Conservation (phyloP, 31 red algal species). For the Endocladia muricata region DNA sequence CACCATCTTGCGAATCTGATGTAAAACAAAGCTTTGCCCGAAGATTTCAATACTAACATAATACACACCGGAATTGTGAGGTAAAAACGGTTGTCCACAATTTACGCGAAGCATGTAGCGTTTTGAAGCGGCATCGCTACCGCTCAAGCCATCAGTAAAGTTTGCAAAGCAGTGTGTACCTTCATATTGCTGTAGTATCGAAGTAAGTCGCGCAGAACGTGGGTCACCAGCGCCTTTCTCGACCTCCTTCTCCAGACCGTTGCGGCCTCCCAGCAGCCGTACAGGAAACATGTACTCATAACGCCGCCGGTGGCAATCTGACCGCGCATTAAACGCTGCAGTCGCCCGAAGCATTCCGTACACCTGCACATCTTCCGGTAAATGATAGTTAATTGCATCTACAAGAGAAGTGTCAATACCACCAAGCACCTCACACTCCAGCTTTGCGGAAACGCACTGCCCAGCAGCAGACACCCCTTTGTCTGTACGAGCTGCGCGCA, state of each 20-base stretch:
- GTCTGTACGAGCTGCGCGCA: constrained; percentile 90
- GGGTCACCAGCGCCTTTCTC: constrained; percentile 17
- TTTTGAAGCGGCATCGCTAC: constrained; percentile 26
- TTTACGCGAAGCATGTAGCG: constrained; percentile 48
- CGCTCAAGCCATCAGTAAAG: constrained; percentile 71
- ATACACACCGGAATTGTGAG: constrained; percentile 25
- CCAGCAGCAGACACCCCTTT: constrained; percentile 88
- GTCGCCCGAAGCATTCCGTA: constrained; percentile 69
- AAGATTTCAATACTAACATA: constrained; percentile 64
- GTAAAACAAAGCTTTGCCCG: constrained; percentile 92
- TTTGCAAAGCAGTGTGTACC: constrained; percentile 98
- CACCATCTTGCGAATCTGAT: constrained; percentile 98
- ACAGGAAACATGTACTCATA: constrained; percentile 97
- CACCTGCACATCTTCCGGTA: constrained; percentile 76
- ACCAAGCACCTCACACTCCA: constrained; percentile 34
- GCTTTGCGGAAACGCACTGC: constrained; percentile 78
- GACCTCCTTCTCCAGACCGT: constrained; percentile 23
- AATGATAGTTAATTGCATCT: constrained; percentile 56
- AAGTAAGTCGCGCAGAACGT: constrained; percentile 27
- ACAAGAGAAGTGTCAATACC: constrained; percentile 16
- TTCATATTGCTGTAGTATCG: constrained; percentile 66
- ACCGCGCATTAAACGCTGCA: constrained; percentile 67
- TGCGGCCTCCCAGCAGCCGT: constrained; percentile 57
- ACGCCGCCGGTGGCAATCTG: constrained; percentile 61
- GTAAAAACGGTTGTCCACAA: constrained; percentile 64